phyloP scores from a whole-genome alignment of 2,329 filamentous ascomycete genomes.

The Ascosphaera apis region DNA sequence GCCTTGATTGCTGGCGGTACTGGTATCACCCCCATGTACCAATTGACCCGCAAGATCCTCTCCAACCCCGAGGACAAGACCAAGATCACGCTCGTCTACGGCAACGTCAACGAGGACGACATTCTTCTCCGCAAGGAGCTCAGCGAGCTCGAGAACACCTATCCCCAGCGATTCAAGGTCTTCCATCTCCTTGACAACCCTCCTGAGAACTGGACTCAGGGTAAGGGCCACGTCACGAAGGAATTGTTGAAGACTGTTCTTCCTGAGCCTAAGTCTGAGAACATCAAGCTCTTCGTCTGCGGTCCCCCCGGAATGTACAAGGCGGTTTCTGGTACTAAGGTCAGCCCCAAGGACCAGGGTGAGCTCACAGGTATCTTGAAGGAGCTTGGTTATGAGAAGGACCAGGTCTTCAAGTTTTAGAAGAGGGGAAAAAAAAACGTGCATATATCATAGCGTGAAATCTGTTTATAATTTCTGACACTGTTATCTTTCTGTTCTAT shows the following conservation, averaged over 20 bases:
- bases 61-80: conserved; percentile 92
- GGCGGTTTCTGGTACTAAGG: conserved; percentile 71
- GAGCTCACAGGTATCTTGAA: conserved; percentile 63
- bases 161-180: conserved; percentile 80
- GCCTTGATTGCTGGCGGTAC: conserved; percentile 64
- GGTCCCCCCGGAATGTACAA: conserved; percentile 87
- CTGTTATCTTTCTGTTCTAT: no score
- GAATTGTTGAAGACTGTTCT: conserved; percentile 86
- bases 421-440: conserved; percentile 2
- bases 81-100: conserved; percentile 87
- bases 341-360: conserved; percentile 80
- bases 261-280: conserved; percentile 72
- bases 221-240: conserved; percentile 65
- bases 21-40: conserved; percentile 95
- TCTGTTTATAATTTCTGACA: no score
- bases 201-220: conserved; percentile 52
- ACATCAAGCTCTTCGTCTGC: conserved; percentile 93
- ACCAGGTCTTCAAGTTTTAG: conserved; percentile 94
- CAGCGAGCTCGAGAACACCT: conserved; percentile 73
- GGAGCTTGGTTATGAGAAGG: conserved; percentile 61
- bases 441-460: no score
- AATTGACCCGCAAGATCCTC: conserved; percentile 79
- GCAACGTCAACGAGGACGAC: conserved; percentile 72
- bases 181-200: conserved; percentile 86
- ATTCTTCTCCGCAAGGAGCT: conserved; percentile 78